A percentile compares a stretch with the other conserved stretches of the same genome.
Conservation (phyloP, 2,329 filamentous ascomycete species). For the Hypoxylon sp. region DNA sequence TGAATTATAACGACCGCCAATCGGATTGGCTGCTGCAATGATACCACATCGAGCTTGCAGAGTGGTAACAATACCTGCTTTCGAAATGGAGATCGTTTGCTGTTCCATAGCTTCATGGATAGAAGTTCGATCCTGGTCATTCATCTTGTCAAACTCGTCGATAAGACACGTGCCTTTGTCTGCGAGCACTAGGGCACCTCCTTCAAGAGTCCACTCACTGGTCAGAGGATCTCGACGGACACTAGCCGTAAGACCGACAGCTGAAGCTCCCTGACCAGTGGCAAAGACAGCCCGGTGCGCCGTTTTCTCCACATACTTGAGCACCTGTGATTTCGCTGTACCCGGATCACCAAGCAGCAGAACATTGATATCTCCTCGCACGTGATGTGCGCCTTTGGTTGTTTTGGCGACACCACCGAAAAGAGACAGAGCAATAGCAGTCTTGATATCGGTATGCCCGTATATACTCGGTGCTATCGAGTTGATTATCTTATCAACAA, state of each 20-base stretch:
- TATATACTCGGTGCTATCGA: constrained; percentile 98
- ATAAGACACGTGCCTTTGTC: constrained; percentile 96
- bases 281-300: constrained; percentile 97
- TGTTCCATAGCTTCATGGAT: constrained; percentile 99
- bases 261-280: constrained; percentile 95
- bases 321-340: constrained; percentile 96
- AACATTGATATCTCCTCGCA: constrained; percentile 98
- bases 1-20: constrained; percentile 95
- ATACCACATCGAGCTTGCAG: constrained; percentile 96
- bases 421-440: constrained; percentile 90
- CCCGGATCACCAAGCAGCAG: constrained; percentile 95
- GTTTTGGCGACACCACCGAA: constrained; percentile 96
- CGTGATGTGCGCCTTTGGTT: constrained; percentile 88
- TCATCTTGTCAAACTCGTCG: constrained; percentile 99
- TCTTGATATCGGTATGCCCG: constrained; percentile 97
- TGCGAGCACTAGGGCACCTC: constrained; percentile 93
- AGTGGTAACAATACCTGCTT: constrained; percentile 97
- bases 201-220: constrained; percentile 97
- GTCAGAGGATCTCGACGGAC: constrained; percentile 96
- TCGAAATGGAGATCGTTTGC: constrained; percentile 98
- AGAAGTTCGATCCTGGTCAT: constrained; percentile 96
- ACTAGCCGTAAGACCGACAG: constrained; percentile 96
- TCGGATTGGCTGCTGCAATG: constrained; percentile 95
- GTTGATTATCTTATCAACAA: constrained; percentile 91
- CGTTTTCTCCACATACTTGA: constrained; percentile 98